Evolutionary conservation across 352 stramenopile genomes (phyloP).

Genomic region (Pythium aristosporum): DNA sequence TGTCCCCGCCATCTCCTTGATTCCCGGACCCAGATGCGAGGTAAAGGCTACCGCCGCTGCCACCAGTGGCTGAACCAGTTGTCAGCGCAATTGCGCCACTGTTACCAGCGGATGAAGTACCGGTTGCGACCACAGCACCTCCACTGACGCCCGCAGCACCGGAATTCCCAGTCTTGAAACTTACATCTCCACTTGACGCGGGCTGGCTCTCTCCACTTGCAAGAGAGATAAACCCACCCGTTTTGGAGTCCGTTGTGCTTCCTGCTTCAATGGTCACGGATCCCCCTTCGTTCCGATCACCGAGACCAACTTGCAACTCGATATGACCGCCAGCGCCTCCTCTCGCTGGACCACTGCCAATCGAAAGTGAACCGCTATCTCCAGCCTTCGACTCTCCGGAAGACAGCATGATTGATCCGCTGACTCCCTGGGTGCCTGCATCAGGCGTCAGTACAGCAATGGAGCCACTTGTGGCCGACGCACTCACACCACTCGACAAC

Average conservation of each 20-base stretch:
- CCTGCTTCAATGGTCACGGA: constrained; percentile 73
- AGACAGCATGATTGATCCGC: constrained; percentile 38
- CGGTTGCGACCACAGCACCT: constrained; percentile 53
- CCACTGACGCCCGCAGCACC: constrained; percentile 59
- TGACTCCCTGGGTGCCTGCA: constrained; percentile 49
- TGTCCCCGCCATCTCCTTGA: constrained; percentile 56
- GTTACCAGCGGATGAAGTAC: constrained; percentile 47
- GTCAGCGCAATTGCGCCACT: constrained; percentile 57
- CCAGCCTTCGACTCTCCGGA: constrained; percentile 49
- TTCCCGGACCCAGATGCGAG: constrained; percentile 52
- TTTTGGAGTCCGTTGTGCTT: constrained; percentile 55
- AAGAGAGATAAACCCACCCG: constrained; percentile 58
- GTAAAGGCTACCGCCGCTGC: constrained; percentile 57
- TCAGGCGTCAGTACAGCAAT: constrained; percentile 48
- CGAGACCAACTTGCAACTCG: constrained; percentile 52
- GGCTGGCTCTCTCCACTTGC: constrained; percentile 60
- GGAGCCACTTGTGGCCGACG: constrained; percentile 52
- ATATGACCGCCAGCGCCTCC: constrained; percentile 55
- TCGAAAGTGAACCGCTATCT: constrained; percentile 50
- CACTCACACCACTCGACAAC: constrained; percentile 47
- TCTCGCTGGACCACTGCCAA: constrained; percentile 53
- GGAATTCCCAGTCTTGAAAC: constrained; percentile 56
- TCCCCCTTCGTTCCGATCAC: constrained; percentile 83
- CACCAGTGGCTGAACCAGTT: constrained; percentile 53
- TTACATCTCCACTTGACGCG: constrained; percentile 71